Conservation (phyloP, 2,329 filamentous ascomycete genomes). For the Septoria petroselini region DNA sequence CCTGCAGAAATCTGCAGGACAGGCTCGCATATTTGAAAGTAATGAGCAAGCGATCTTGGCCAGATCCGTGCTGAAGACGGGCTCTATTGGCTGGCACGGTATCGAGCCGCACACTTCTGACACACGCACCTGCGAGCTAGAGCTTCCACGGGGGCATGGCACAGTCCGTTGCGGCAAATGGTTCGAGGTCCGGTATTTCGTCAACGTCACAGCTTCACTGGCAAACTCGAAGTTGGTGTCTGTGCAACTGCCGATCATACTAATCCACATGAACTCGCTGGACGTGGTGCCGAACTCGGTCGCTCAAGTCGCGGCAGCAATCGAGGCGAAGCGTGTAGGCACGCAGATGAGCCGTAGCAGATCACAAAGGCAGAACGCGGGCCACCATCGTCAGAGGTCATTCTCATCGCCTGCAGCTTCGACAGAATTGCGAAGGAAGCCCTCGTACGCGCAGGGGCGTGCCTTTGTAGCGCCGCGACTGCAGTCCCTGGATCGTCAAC, state of each 20-base stretch:
- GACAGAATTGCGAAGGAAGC: slow-evolving; percentile 33
- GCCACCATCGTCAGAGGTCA: slow-evolving; percentile 27
- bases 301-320: slow-evolving; percentile 54
- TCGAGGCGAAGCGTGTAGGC: slow-evolving; percentile 48
- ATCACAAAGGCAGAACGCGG: slow-evolving; percentile 7
- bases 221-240: slow-evolving; percentile 50
- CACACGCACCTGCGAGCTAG: slow-evolving; percentile 50
- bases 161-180: slow-evolving; percentile 55
- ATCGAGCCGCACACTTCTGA: slow-evolving; percentile 47
- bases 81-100: slow-evolving; percentile 47
- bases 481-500: slow-evolving; percentile 50
- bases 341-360: slow-evolving; percentile 19
- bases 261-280: slow-evolving; percentile 58
- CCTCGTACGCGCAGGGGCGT: slow-evolving; percentile 49
- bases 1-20: slow-evolving; percentile 48
- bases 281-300: slow-evolving; percentile 56
- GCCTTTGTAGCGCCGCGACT: slow-evolving; percentile 53
- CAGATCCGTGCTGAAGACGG: slow-evolving; percentile 44
- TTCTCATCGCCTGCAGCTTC: slow-evolving; percentile 30
- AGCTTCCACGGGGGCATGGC: slow-evolving; percentile 51
- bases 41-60: slow-evolving; percentile 50
- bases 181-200: slow-evolving; percentile 56
- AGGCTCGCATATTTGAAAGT: slow-evolving; percentile 53
- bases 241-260: slow-evolving; percentile 54
- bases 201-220: slow-evolving; percentile 50